These are phyloP conservation scores for Gamarada debralockiae DNA, from an alignment of 495 filamentous ascomycete species.

Conservation along the genomic window DNA sequence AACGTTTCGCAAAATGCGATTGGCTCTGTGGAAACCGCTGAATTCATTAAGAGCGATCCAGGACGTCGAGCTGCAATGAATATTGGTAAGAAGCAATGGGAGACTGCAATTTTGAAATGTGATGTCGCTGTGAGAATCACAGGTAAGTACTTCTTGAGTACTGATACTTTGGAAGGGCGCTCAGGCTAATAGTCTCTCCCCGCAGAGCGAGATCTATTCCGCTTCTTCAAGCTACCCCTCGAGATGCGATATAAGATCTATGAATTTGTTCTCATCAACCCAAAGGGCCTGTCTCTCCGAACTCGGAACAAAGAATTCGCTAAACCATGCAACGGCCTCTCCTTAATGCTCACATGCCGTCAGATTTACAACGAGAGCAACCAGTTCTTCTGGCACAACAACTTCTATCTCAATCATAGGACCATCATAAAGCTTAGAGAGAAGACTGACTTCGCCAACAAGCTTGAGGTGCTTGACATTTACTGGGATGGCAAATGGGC, in stretches of 20 bases:
- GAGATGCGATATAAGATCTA: constrained; percentile 10
- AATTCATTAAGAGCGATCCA: neutral
- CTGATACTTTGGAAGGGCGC: too few relatives aligned
- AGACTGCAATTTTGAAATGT: neutral
- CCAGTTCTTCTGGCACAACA: constrained; percentile 3
- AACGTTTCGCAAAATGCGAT: neutral
- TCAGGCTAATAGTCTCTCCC: neutral
- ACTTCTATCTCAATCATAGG: constrained; percentile 1
- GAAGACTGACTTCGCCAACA: neutral
- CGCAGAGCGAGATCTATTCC: constrained; percentile 9
- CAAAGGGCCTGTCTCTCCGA: neutral
- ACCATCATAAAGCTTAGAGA: neutral
- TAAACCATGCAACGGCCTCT: neutral
- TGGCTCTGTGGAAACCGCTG: neutral
- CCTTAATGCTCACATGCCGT: neutral
- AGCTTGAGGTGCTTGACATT: neutral
- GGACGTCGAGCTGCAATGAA: neutral
- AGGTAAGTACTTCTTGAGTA: neutral
- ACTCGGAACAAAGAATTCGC: neutral
- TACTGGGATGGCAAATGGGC: neutral
- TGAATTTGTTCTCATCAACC: neutral
- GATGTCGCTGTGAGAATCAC: neutral
- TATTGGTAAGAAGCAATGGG: neutral
- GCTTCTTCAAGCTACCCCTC: constrained; percentile 7
- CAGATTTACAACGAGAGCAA: constrained; percentile 1